These are phyloP conservation scores for Fragilariopsis cylindrus DNA, from an alignment of 108 stramenopile genomes.

Conservation along the genomic window DNA sequence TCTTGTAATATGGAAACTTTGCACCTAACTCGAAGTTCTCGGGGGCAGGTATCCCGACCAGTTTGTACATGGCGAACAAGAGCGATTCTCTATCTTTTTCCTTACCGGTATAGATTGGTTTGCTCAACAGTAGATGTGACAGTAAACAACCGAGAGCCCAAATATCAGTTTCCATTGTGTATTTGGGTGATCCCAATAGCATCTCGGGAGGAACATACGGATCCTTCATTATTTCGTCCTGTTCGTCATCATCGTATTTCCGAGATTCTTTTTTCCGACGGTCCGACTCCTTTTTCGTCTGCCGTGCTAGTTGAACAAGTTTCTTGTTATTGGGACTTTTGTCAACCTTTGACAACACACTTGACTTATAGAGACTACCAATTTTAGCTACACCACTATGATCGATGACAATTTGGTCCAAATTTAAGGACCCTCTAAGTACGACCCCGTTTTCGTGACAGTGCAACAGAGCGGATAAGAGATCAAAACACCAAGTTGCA, in stretches of 20 bases:
- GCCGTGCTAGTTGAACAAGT: constrained; percentile 32
- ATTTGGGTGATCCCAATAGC: constrained; percentile 69
- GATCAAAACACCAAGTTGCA: constrained; percentile 74
- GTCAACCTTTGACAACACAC: constrained; percentile 54
- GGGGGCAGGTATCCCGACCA: constrained; percentile 65
- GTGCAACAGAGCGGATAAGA: constrained; percentile 74
- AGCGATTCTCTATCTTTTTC: constrained; percentile 69
- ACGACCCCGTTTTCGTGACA: constrained; percentile 81
- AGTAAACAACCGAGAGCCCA: constrained; percentile 83
- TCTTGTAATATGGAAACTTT: constrained; percentile 74
- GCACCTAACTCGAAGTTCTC: constrained; percentile 60
- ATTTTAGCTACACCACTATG: constrained; percentile 78
- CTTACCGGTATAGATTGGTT: constrained; percentile 76
- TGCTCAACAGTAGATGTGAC: constrained; percentile 71
- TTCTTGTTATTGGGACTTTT: constrained; percentile 40
- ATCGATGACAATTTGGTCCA: constrained; percentile 79
- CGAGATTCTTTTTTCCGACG: constrained; percentile 22
- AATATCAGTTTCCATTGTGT: constrained; percentile 80
- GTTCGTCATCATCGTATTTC: constrained; percentile 51
- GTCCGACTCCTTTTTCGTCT: constrained; percentile 24
- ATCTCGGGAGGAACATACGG: constrained; percentile 80
- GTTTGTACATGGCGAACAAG: constrained; percentile 66
- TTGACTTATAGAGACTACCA: constrained; percentile 70
- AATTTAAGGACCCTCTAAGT: constrained; percentile 56
- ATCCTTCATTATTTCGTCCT: constrained; percentile 56